phyloP scores from a whole-genome alignment of 1,139 yeast species.

The Oligophagozyma castellii region DNA sequence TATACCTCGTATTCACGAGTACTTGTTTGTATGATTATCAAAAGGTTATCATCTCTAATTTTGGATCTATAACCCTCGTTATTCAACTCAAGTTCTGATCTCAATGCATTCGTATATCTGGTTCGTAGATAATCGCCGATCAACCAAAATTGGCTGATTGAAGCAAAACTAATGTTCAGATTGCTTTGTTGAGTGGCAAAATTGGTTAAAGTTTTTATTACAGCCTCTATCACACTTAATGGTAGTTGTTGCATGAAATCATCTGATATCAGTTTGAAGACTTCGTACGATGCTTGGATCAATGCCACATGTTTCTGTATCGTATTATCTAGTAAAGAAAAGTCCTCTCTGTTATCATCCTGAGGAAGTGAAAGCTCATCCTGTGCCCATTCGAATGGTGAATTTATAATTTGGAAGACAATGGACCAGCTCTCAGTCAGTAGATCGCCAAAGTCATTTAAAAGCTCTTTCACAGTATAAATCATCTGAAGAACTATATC shows the following conservation, averaged over 20 bases:
- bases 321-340: slow-evolving; percentile 18
- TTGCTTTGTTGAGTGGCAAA: slow-evolving; percentile 63
- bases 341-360: slow-evolving; percentile 14
- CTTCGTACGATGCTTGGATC: slow-evolving; percentile 54
- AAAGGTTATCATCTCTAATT: neutral
- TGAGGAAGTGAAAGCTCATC: slow-evolving; percentile 10
- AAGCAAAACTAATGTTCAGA: slow-evolving; percentile 75
- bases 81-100: slow-evolving; percentile 1
- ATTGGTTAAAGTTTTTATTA: slow-evolving; percentile 57
- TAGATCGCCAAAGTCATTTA: slow-evolving; percentile 62
- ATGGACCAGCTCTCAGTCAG: slow-evolving; percentile 55
- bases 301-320: slow-evolving; percentile 33
- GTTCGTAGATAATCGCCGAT: slow-evolving; percentile 61
- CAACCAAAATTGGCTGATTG: slow-evolving; percentile 85
- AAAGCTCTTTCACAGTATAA: slow-evolving; percentile 49
- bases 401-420: slow-evolving; percentile 54
- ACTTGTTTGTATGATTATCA: neutral
- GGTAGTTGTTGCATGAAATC: slow-evolving; percentile 72
- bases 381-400: slow-evolving; percentile 42
- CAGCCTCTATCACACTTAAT: slow-evolving; percentile 38
- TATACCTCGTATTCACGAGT: slow-evolving; percentile 2
- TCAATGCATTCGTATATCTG: neutral
- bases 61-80: slow-evolving; percentile 4
- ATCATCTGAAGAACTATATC: slow-evolving; percentile 54
- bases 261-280: slow-evolving; percentile 68